Evolutionary conservation across 805 yeast genomes (phyloP), one percentile per base, ranked within the genome.

Genomic region (Metschnikowia kunwiensis): DNA sequence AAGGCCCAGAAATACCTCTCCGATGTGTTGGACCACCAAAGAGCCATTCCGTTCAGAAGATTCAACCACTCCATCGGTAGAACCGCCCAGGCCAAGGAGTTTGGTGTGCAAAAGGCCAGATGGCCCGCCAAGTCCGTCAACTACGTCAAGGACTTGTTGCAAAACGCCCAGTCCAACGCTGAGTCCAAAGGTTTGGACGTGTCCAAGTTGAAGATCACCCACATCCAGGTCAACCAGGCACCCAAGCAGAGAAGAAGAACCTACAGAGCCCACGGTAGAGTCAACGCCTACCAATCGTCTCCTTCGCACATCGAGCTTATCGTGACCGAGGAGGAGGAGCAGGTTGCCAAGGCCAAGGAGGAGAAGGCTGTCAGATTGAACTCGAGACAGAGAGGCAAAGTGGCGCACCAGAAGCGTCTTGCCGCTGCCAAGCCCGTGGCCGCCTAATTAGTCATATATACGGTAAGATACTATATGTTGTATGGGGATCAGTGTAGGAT

Each of bases 261-360:
- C 67, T 93, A 78, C 96, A 89, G 99, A 84, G 99, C 99, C 64
- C 97, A 91, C 84, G 99, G 99, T 86, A 93, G 98, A 84, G 86
- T 88, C 72, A 93, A 91, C 78, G 95, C 96, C 64, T 93, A 88
- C 93, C 94, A 88, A 79, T 86, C 97, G 47, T 78, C 89, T 63
- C 98, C 98, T 70, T 89, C 94, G 65, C 99, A 93, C 86, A 91
- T 93, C 71, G 98, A 93, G 81, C 78, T 93, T 67, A 82, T 87
- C 68, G 78, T 93, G 61, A 84, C 96, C 65, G 98, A 93, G 82
- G 86, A 81, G 74, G 93, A 77, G 58, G 97, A 89, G 76, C 79
- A 75, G 64, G 86, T 93, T 70, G 88, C 82, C 65, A 93, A 91
- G 82, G 88, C 97, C 63, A 71, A 73, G 58, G 94, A 86, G 61